Evolutionary conservation across 495 filamentous ascomycete species (phyloP).

Genomic region (Trichoderma reesei): DNA sequence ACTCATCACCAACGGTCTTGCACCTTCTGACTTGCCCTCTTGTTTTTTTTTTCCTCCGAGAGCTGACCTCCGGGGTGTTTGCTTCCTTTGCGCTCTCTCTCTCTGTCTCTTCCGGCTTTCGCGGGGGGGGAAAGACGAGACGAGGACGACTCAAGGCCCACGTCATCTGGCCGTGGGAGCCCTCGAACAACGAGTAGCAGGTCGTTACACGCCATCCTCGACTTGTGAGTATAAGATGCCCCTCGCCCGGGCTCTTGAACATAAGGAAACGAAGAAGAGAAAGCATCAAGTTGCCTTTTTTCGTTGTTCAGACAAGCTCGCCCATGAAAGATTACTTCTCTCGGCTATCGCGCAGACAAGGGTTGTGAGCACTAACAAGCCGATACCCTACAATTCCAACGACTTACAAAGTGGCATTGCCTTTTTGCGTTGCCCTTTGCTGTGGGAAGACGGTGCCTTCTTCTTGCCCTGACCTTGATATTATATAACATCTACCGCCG

Average conservation of each 20-base stretch:
- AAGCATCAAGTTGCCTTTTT: background rate
- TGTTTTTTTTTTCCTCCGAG: background rate
- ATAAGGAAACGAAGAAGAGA: background rate
- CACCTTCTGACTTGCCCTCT: background rate
- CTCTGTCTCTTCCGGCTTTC: background rate
- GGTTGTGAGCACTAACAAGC: background rate
- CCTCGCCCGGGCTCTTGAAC: background rate
- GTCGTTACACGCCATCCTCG: too few species aligned
- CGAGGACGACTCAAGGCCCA: too few species aligned
- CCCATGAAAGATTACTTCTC: background rate
- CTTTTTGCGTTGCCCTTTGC: background rate
- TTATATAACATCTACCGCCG: too few species aligned
- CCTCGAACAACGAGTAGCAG: background rate
- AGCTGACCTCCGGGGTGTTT: background rate
- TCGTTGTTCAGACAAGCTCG: background rate
- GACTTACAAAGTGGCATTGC: background rate
- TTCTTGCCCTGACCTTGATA: too few species aligned
- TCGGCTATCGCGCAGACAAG: background rate
- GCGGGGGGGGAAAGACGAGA: too few species aligned
- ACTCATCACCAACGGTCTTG: slow-evolving; percentile 3
- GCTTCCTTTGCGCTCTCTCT: background rate
- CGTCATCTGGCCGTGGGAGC: too few species aligned
- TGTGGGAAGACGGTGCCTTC: background rate
- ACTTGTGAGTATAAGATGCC: background rate
- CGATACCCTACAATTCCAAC: background rate